Conservation (phyloP, 352 stramenopile genomes). For the Saprolegnia parasitica region DNA sequence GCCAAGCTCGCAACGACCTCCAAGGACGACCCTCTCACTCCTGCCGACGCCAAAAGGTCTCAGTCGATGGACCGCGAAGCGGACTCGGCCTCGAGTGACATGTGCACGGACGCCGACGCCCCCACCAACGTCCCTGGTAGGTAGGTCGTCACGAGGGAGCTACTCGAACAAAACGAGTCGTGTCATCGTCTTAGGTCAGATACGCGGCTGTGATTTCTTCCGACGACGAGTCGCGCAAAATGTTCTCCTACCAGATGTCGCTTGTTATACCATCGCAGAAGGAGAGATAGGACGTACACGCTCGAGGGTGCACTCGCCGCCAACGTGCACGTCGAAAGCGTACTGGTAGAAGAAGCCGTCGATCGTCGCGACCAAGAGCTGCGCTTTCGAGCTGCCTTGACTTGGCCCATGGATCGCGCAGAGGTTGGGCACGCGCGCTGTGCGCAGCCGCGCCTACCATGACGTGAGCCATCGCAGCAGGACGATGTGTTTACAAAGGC, state of each 20-base stretch:
- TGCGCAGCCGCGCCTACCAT: slow-evolving; percentile 61
- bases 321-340: slow-evolving; percentile 59
- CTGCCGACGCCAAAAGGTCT: background rate
- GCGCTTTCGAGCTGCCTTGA: slow-evolving; percentile 45
- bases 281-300: slow-evolving; percentile 38
- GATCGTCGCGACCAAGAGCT: slow-evolving; percentile 73
- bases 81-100: too few species aligned
- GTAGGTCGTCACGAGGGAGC: too few species aligned
- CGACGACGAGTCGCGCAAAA: slow-evolving; percentile 71
- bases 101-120: background rate
- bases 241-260: slow-evolving; percentile 57
- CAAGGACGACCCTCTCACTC: background rate
- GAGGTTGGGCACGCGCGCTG: slow-evolving; percentile 62
- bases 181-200: slow-evolving; percentile 49
- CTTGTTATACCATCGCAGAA: slow-evolving; percentile 2
- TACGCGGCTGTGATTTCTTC: slow-evolving; percentile 84
- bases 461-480: background rate
- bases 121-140: background rate
- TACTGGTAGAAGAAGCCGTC: slow-evolving; percentile 88
- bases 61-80: too few species aligned
- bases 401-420: slow-evolving; percentile 75
- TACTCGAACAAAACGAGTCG: too few species aligned
- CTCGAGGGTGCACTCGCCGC: slow-evolving; percentile 79
- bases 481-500: slow-evolving; percentile 52
- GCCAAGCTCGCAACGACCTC: background rate